A percentile compares a stretch with the other conserved stretches of the same genome.
Evolutionary conservation across 495 filamentous ascomycete species (phyloP).

Genomic region (Friedmanniomyces endolithicus): DNA sequence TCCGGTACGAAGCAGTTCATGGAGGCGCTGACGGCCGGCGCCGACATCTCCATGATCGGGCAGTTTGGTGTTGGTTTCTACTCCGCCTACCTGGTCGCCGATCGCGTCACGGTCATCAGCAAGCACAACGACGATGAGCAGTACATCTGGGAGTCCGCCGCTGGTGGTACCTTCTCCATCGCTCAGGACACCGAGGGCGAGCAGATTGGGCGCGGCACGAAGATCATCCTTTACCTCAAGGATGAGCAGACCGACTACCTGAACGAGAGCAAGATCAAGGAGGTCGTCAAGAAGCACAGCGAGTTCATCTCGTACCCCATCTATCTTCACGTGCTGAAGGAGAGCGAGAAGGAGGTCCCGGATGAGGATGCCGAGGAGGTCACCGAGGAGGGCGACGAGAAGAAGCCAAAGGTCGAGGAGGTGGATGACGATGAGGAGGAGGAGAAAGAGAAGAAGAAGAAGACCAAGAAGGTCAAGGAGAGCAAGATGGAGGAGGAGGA

Average conservation of each 20-base stretch:
- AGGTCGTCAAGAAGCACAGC: constrained; percentile 99
- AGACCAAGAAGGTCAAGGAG: constrained; percentile 99
- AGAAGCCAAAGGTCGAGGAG: constrained; percentile 82
- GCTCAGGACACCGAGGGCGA: constrained; percentile 80
- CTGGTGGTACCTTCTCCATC: constrained; percentile 95
- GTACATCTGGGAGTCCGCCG: constrained; percentile 97
- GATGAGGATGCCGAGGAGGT: constrained; percentile 86
- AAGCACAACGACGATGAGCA: constrained; percentile 99
- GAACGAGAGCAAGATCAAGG: constrained; percentile 98
- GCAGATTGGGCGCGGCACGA: constrained; percentile 83
- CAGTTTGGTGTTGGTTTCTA: constrained; percentile 99
- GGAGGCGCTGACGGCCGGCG: constrained; percentile 95
- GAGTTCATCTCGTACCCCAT: constrained; percentile 99
- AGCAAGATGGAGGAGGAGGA: constrained; percentile 97
- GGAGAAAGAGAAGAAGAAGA: constrained; percentile 76
- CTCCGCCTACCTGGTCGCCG: constrained; percentile 97
- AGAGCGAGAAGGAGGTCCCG: constrained; percentile 96
- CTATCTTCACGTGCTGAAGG: constrained; percentile 97
- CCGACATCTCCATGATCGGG: constrained; percentile 99
- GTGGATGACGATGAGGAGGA: constrained; percentile 70
- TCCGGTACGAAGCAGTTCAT: constrained; percentile 99
- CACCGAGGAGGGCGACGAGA: constrained; percentile 47
- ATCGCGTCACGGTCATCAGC: constrained; percentile 86
- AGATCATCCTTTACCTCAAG: constrained; percentile 97
- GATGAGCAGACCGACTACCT: constrained; percentile 98